Conservation (phyloP, 106 monocot species). For the Acorus calamus region DNA sequence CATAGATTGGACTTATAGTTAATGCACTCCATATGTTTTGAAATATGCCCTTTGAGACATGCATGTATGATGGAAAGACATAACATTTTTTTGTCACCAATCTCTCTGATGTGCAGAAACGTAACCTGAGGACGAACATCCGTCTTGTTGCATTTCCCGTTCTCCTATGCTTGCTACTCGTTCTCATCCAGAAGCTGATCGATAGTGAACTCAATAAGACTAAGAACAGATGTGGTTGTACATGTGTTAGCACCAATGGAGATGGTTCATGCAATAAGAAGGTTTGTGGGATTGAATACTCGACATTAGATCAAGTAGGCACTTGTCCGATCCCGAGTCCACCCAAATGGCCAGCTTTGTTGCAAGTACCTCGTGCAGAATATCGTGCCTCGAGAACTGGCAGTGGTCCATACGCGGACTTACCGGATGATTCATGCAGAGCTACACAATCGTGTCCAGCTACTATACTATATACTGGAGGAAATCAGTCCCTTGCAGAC, state of each 20-base stretch:
- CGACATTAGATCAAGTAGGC: conserved; percentile 25
- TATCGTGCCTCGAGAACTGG: conserved; percentile 15
- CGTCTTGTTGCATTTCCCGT: conserved; percentile 31
- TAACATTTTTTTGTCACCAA: background rate
- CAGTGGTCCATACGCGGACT: background rate
- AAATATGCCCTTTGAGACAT: no score
- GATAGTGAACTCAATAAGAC: conserved; percentile 39
- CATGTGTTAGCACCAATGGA: conserved; percentile 9
- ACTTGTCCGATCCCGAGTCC: conserved; percentile 38
- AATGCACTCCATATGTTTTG: no score
- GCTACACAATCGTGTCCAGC: conserved; percentile 31
- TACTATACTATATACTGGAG: conserved; percentile 36
- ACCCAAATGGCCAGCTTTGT: conserved; percentile 35
- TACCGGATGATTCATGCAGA: conserved; percentile 37
- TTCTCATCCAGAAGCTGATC: conserved; percentile 24
- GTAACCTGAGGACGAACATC: conserved; percentile 37
- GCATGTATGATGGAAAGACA: no score
- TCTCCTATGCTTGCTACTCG: conserved; percentile 33
- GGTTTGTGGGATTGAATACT: conserved; percentile 45
- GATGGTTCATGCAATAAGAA: conserved; percentile 17
- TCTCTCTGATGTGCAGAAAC: conserved; percentile 17
- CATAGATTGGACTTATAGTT: no score
- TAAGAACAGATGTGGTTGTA: conserved; percentile 41
- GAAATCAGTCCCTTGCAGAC: conserved; percentile 29
- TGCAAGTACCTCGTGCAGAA: conserved; percentile 37